These are phyloP conservation scores for Achaetomiella virescens DNA, from an alignment of 495 filamentous ascomycete genomes.

Conservation along the genomic window DNA sequence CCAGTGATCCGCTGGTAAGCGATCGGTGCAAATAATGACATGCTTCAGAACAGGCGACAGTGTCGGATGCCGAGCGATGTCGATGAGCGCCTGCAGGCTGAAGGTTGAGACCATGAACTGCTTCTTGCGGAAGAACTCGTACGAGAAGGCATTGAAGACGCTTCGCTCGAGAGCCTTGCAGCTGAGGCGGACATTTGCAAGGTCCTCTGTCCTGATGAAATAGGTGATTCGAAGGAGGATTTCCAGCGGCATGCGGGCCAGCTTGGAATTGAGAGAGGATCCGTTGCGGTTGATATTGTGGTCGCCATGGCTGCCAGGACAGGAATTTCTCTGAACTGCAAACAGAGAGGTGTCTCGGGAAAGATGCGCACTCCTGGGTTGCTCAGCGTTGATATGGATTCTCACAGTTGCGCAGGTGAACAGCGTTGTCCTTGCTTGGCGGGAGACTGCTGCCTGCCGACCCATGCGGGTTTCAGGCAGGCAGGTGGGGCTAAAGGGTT, in stretches of 20 bases:
- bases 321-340: too few relatives aligned
- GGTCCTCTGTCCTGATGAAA: slow-evolving; percentile 39
- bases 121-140: slow-evolving; percentile 51
- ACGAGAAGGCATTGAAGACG: slow-evolving; percentile 41
- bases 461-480: too few relatives aligned
- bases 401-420: too few relatives aligned
- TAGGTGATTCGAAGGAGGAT: slow-evolving; percentile 38
- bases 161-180: slow-evolving; percentile 41
- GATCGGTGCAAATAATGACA: slow-evolving; percentile 45
- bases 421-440: too few relatives aligned
- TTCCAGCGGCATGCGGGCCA: slow-evolving; percentile 34
- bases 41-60: slow-evolving; percentile 37
- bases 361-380: too few relatives aligned
- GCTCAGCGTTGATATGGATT: too few relatives aligned
- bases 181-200: slow-evolving; percentile 39
- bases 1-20: not conserved
- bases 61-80: slow-evolving; percentile 46
- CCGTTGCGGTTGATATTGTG: not conserved
- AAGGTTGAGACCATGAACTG: slow-evolving; percentile 47
- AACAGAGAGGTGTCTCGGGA: too few relatives aligned
- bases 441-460: too few relatives aligned
- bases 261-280: slow-evolving; percentile 2
- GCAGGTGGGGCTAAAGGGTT: too few relatives aligned
- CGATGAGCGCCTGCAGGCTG: slow-evolving; percentile 45
- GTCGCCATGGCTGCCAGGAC: too few relatives aligned